Evolutionary conservation across 176 grass and related monocot species (phyloP), one percentile per base, ranked within the genome.

Genomic region (Aegilops tauschii): DNA sequence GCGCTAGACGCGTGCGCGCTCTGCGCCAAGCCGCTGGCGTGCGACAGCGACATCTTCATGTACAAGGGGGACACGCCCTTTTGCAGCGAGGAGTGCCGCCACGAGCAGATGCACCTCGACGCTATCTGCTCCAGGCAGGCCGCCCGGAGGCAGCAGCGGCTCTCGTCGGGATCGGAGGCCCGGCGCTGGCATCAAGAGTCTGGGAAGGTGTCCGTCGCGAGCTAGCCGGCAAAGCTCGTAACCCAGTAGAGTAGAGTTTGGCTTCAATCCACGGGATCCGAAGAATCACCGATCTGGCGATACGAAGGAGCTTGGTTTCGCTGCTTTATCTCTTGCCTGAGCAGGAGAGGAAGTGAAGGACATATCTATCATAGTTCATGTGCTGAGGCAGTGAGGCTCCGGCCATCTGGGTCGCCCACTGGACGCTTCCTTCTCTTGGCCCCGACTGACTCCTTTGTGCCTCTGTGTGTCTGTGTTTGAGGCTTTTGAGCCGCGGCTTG

Each of bases 11-110:
- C 93, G 5, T 95, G 90, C 37, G 84, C 90, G 86, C 90, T 95
- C 36, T 95, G 90, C 88, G n/a, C 44, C 72, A 95, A 87, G 72
- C 74, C 61, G 16, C 79, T 95, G 20, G 63, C 64, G 6, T 74
- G 87, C 16, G 70, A 95, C 86, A 83, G 84, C 82, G 90, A 91
- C 83, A 91, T 95, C 77, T 95, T 95, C 86, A 95, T 94, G 92
- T 94, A 94, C 94, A 87, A 49, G 63, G 94, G 94, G 2, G 94
- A 94, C 78, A 94, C 90, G 0, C 94, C 92, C 21, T 94, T 97
- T 86, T 97, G 94, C 86, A 97, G 83, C 83, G 86, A 94, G 83
- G 90, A 92, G 21, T 97, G 94, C 73, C 85, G 92, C 7, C 2
- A 80, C 79, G 87, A 92, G 77, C 92, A 92, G 89, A 94, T 94